Base-by-base conservation (phyloP, 176 grass and related monocot species). In the Oryza australiensis region DNA sequence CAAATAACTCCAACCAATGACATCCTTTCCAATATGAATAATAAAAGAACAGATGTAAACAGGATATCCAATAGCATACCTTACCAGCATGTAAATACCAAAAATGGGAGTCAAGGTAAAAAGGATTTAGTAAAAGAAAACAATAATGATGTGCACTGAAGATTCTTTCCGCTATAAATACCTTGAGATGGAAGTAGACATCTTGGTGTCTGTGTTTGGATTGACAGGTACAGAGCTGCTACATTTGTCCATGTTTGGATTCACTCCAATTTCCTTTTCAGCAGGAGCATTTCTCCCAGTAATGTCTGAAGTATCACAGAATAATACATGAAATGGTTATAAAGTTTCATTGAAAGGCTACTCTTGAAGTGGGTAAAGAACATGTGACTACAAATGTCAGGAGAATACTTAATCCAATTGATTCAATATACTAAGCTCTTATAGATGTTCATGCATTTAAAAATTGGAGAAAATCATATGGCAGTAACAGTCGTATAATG, bases 201-300 rank as follows among this genome's bases (percentile, higher is more conserved):
- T 67, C 30, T 90, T 95, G 32, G 27, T 77, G 26, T 86, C 91
- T 38, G 85, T 83, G 26, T 78, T 81, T 37, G 66, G 90, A 73
- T 78, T 86, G 60, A 81, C 80, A 40, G 82, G 57, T 83, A 76
- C 65, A 70, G 70, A 79, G 48, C 57, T 72, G 85, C 77, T 87
- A 62, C 68, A 84, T 85, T 91, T 89, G 49, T 85, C 88, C 70
- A 73, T 71, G 34, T 62, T 82, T 66, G 72, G 78, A 83, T 83
- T 90, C 68, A 84, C 40, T 82, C 86, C 90, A 90, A 80, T 89
- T 66, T 93, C 88, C 83, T 93, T 93, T 71, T 76, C 72, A 85
- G 70, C 77, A 83, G 42, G 41, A 46, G 67, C 83, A 80, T 88
- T 91, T 89, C 84, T 91, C 66, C 80, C 90, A 18, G 68, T 82